Percentiles rank a stretch among this genome's conserved stretches.
Evolutionary conservation across 768 basidiomycete genomes (phyloP).

Genomic region (Gymnopilus dilepis): DNA sequence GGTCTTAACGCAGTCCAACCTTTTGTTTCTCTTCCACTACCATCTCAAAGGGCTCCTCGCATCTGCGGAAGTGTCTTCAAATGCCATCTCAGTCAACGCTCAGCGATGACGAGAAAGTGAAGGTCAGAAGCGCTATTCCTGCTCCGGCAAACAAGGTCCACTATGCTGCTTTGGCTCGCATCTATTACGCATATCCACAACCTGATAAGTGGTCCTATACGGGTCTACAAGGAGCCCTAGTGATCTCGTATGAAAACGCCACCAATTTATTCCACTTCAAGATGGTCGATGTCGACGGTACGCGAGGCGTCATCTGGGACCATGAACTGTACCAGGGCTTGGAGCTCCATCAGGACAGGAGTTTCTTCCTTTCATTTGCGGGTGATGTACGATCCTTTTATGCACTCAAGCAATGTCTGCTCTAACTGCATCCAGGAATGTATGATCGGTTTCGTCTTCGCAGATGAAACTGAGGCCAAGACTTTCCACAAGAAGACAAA

Average conservation of each 20-base stretch:
- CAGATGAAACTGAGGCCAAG: constrained; percentile 85
- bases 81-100: constrained; percentile 83
- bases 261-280: constrained; percentile 67
- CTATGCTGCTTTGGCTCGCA: constrained; percentile 79
- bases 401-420: constrained; percentile 9
- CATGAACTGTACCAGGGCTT: constrained; percentile 88
- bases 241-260: constrained; percentile 65
- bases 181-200: constrained; percentile 89
- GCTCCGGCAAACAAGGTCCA: constrained; percentile 72
- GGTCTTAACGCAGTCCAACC: constrained; percentile 1
- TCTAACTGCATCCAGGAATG: constrained; percentile 63
- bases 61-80: background rate
- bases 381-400: constrained; percentile 76
- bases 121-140: constrained; percentile 69
- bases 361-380: constrained; percentile 91
- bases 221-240: constrained; percentile 86
- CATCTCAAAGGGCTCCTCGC: background rate
- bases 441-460: constrained; percentile 91
- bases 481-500: constrained; percentile 86
- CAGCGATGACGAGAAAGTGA: constrained; percentile 75
- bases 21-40: constrained; percentile 16
- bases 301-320: constrained; percentile 90
- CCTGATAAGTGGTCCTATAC: constrained; percentile 83
- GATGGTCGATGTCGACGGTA: constrained; percentile 85
- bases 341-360: constrained; percentile 81